phyloP scores from a whole-genome alignment of 345 rosid genomes.

The Acer negundo region DNA sequence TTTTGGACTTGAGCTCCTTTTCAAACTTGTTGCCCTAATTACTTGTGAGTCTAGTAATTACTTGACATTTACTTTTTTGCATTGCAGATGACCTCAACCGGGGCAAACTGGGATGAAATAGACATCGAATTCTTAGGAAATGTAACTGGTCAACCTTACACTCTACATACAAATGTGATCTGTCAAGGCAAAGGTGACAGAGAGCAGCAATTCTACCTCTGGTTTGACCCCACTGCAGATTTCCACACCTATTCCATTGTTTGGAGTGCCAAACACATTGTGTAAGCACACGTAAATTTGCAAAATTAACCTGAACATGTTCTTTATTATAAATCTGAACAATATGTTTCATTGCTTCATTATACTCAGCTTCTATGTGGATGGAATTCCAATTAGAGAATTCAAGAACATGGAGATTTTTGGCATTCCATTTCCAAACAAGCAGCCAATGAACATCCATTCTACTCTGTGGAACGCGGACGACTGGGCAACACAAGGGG shows the following conservation, averaged over 20 bases:
- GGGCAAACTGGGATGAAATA: constrained; percentile 65
- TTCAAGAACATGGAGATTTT: constrained; percentile 57
- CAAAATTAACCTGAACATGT: neutral
- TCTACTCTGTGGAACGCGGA: constrained; percentile 68
- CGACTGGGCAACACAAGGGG: constrained; percentile 73
- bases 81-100: constrained; percentile 56
- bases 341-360: neutral
- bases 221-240: constrained; percentile 70
- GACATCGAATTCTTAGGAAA: constrained; percentile 83
- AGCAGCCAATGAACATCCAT: constrained; percentile 63
- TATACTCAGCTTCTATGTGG: constrained; percentile 45
- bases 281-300: constrained; percentile 35
- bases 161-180: constrained; percentile 64
- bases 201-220: constrained; percentile 78
- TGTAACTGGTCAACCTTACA: constrained; percentile 62
- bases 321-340: neutral
- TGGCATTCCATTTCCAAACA: constrained; percentile 51
- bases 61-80: neutral
- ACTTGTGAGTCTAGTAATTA: too few relatives aligned
- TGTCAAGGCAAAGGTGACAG: constrained; percentile 68
- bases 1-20: too few relatives aligned
- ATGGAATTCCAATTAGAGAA: constrained; percentile 48
- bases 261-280: constrained; percentile 56
- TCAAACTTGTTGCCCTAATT: neutral
- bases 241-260: constrained; percentile 73